These are phyloP conservation scores for Collariella sp. DNA, from an alignment of 495 filamentous ascomycete species.

Conservation along the genomic window DNA sequence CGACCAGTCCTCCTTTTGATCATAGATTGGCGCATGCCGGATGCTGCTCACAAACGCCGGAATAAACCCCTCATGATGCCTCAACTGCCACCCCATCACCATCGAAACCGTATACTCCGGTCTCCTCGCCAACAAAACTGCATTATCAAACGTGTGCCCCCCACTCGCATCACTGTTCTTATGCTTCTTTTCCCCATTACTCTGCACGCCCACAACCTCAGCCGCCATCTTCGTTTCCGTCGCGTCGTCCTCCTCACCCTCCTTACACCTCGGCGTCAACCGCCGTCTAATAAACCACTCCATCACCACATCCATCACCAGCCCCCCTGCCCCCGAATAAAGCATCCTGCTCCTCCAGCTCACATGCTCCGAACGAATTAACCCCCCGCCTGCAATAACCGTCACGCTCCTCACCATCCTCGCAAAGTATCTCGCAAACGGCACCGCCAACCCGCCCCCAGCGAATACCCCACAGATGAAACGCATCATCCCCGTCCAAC, in stretches of 20 bases:
- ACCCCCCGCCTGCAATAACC: conserved; percentile 64
- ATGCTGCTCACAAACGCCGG: conserved; percentile 49
- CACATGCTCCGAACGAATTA: conserved; percentile 37
- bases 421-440: conserved; percentile 64
- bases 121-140: conserved; percentile 30
- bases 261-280: conserved; percentile 31
- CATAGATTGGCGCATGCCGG: conserved; percentile 45
- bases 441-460: conserved; percentile 66
- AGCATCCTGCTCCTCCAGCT: conserved; percentile 33
- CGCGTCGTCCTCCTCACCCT: conserved; percentile 4
- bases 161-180: conserved; percentile 29
- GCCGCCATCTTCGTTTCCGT: conserved; percentile 24
- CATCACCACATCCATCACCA: conserved; percentile 48
- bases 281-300: conserved; percentile 46
- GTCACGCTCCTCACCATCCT: conserved; percentile 59
- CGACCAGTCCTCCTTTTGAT: conserved; percentile 50
- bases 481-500: conserved; percentile 41
- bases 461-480: conserved; percentile 74
- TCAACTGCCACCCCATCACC: conserved; percentile 49
- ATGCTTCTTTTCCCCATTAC: conserved; percentile 12
- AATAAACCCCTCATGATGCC: conserved; percentile 47
- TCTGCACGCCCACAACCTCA: conserved; percentile 17
- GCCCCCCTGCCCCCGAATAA: conserved; percentile 33
- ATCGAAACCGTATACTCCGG: conserved; percentile 33
- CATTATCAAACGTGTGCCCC: conserved; percentile 34